phyloP scores from a whole-genome alignment of 352 stramenopile species.

The Elongisporangium senticosum region DNA sequence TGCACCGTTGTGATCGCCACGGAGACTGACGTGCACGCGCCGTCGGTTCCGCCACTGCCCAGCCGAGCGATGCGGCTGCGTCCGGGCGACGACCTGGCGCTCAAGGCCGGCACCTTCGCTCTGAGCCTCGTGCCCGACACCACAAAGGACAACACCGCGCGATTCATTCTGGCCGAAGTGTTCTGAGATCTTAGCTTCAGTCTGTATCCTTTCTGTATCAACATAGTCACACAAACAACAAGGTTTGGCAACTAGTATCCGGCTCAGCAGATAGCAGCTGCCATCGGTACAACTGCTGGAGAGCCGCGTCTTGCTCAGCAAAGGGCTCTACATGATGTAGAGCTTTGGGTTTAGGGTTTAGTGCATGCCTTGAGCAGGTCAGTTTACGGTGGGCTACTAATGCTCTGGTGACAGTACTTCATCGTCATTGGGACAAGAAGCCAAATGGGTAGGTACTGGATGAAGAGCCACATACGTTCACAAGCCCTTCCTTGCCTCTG shows the following conservation, averaged over 20 bases:
- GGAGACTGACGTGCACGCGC: constrained; percentile 1
- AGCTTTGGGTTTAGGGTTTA: too few species aligned
- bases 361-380: too few species aligned
- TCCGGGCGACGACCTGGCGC: constrained; percentile 4
- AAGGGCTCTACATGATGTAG: too few species aligned
- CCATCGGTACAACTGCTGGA: background rate
- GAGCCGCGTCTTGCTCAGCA: too few species aligned
- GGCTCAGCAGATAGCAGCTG: too few species aligned
- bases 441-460: too few species aligned
- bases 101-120: background rate
- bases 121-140: constrained; percentile 3
- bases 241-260: too few species aligned
- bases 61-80: background rate
- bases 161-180: constrained; percentile 7
- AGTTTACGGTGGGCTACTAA: too few species aligned
- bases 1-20: constrained; percentile 18
- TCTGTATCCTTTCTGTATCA: background rate
- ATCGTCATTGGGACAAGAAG: too few species aligned
- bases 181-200: background rate
- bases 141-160: background rate
- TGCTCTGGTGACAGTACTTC: too few species aligned
- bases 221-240: background rate
- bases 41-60: background rate
- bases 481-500: too few species aligned
- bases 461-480: too few species aligned